phyloP scores from a whole-genome alignment of 2,329 filamentous ascomycete species.

The Hawksworthiomyces lignivorus region DNA sequence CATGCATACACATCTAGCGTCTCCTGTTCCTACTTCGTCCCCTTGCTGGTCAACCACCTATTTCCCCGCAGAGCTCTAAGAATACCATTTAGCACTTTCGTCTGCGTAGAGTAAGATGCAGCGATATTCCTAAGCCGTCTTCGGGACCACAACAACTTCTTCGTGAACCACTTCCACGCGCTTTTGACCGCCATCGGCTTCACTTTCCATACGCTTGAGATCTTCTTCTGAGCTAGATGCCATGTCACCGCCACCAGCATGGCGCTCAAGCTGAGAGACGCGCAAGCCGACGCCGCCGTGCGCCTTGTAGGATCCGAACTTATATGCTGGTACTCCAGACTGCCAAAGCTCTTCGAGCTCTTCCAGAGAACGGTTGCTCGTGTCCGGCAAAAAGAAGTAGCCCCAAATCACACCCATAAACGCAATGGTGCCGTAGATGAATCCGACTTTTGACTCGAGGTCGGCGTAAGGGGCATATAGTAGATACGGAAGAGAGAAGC shows the following conservation, averaged over 20 bases:
- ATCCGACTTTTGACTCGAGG: slow-evolving; percentile 11
- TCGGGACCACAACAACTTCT: neutral
- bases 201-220: neutral
- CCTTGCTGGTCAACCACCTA: no score
- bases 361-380: slow-evolving; percentile 11
- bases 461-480: slow-evolving; percentile 10
- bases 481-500: slow-evolving; percentile 12
- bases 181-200: neutral
- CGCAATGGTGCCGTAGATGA: slow-evolving; percentile 17
- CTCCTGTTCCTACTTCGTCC: no score
- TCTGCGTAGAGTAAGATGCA: no score
- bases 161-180: slow-evolving; percentile 6
- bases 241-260: slow-evolving; percentile 5
- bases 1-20: no score
- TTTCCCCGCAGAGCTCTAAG: no score
- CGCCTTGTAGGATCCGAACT: slow-evolving; percentile 5
- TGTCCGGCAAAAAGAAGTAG: slow-evolving; percentile 13
- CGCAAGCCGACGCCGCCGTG: slow-evolving; percentile 7
- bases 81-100: no score
- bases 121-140: no score
- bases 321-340: slow-evolving; percentile 6
- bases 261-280: slow-evolving; percentile 10
- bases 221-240: slow-evolving; percentile 6
- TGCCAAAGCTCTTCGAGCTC: slow-evolving; percentile 14
- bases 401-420: slow-evolving; percentile 9